Conservation (phyloP, 139 green algal genomes). For the Parachlorella kessleri region DNA sequence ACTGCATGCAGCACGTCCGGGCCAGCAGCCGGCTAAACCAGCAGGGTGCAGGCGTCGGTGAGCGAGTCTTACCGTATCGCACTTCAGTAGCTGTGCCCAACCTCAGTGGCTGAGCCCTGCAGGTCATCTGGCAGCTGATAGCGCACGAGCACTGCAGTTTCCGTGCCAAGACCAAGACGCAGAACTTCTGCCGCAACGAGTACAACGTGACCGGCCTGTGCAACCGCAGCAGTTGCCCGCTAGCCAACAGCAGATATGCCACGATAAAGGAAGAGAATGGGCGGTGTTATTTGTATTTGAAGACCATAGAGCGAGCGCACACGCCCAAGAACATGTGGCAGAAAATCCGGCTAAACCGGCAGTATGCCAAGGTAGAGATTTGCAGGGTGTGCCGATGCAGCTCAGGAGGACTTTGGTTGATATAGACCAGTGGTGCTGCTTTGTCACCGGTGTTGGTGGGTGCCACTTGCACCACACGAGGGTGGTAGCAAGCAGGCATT, state of each 20-base stretch:
- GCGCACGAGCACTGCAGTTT: conserved; percentile 96
- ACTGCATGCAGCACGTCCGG: conserved; percentile 17
- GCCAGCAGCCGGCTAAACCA: neutral
- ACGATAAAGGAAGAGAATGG: conserved; percentile 86
- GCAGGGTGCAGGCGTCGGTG: neutral
- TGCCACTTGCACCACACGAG: too few relatives aligned
- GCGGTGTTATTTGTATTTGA: conserved; percentile 95
- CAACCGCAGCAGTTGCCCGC: conserved; percentile 91
- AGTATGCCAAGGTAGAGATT: conserved; percentile 77
- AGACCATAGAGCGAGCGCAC: conserved; percentile 97
- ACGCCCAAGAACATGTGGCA: conserved; percentile 96
- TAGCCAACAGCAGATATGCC: conserved; percentile 96
- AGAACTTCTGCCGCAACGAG: conserved; percentile 98
- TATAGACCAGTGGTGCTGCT: too few relatives aligned
- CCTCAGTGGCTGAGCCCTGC: neutral
- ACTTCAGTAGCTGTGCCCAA: neutral
- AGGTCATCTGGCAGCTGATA: conserved; percentile 86
- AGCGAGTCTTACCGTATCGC: neutral
- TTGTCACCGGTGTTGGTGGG: too few relatives aligned
- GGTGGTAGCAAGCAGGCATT: too few relatives aligned
- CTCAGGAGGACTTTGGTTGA: too few relatives aligned
- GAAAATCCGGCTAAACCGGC: conserved; percentile 84
- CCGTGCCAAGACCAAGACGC: conserved; percentile 87
- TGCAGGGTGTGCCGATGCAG: too few relatives aligned
- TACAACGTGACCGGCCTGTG: conserved; percentile 98